phyloP scores from a whole-genome alignment of 2,329 filamentous ascomycete genomes.

The Paecilomyces variotii region DNA sequence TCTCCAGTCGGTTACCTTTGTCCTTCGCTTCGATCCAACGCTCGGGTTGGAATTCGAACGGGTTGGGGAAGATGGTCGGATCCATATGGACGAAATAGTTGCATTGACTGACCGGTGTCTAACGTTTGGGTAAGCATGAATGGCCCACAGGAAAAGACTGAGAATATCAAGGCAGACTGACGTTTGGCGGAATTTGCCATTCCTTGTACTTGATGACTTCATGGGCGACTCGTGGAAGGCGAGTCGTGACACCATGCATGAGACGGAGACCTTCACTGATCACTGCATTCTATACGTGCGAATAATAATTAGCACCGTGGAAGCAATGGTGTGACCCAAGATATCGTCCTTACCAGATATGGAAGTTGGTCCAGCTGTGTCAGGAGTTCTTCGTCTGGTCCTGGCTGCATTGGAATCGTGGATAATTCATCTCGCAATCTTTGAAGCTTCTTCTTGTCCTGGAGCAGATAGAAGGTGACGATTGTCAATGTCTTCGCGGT shows the following conservation, averaged over 20 bases:
- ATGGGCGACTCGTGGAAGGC: slow-evolving; percentile 22
- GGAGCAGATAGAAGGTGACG: slow-evolving; percentile 21
- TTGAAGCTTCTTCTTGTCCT: slow-evolving; percentile 9
- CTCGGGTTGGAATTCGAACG: slow-evolving; percentile 27
- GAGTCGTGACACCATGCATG: slow-evolving; percentile 19
- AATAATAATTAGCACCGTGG: neutral
- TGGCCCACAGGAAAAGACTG: neutral
- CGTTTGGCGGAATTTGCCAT: slow-evolving; percentile 24
- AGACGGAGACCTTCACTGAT: slow-evolving; percentile 29
- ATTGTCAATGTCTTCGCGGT: slow-evolving; percentile 23
- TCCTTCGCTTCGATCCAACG: slow-evolving; percentile 28
- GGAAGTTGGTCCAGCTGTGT: slow-evolving; percentile 32
- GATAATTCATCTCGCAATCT: slow-evolving; percentile 23
- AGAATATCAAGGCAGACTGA: slow-evolving; percentile 8
- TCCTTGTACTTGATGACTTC: slow-evolving; percentile 23
- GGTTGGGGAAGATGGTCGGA: slow-evolving; percentile 28
- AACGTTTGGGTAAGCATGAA: neutral
- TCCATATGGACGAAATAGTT: slow-evolving; percentile 28
- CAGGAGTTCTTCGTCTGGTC: slow-evolving; percentile 14
- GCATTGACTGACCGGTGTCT: slow-evolving; percentile 32
- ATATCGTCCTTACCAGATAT: slow-evolving; percentile 22
- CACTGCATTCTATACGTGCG: slow-evolving; percentile 13
- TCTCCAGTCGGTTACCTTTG: slow-evolving; percentile 24
- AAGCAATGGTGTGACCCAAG: neutral
- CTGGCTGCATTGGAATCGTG: slow-evolving; percentile 8